Evolutionary conservation across 2,329 filamentous ascomycete genomes (phyloP).

Genomic region (Ophiocordyceps australis): DNA sequence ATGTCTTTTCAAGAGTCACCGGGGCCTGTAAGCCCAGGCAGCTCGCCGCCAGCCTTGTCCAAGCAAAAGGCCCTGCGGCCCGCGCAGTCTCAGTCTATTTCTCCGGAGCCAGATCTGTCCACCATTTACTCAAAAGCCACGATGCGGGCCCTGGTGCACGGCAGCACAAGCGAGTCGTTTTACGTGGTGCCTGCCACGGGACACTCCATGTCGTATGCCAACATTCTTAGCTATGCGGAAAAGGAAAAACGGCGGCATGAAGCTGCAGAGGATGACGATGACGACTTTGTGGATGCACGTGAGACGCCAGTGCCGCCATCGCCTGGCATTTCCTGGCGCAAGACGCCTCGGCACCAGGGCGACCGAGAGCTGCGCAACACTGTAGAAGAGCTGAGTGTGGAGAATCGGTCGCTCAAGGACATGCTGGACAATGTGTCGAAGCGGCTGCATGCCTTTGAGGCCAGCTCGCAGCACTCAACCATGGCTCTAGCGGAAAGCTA

Average conservation of each 20-base stretch:
- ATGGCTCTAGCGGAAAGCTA: constrained; percentile 75
- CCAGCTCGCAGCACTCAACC: constrained; percentile 73
- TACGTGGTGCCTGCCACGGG: constrained; percentile 89
- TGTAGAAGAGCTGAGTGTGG: constrained; percentile 72
- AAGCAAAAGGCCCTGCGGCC: constrained; percentile 18
- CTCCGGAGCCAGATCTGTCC: constrained; percentile 54
- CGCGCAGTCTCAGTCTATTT: constrained; percentile 6
- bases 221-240: constrained; percentile 56
- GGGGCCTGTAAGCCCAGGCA: constrained; percentile 7
- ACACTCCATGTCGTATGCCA: constrained; percentile 83
- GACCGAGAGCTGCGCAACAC: constrained; percentile 41
- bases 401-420: constrained; percentile 73
- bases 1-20: too few relatives aligned
- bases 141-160: constrained; percentile 56
- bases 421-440: constrained; percentile 75
- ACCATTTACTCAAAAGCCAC: constrained; percentile 76
- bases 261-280: constrained; percentile 44
- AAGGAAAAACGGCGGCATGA: constrained; percentile 45
- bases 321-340: constrained; percentile 19
- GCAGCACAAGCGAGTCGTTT: constrained; percentile 57
- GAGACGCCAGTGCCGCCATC: constrained; percentile 39
- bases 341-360: constrained; percentile 19
- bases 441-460: constrained; percentile 83
- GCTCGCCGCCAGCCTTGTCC: constrained; percentile 8
- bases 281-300: constrained; percentile 78